These are phyloP conservation scores for Phialemonium atrogriseum DNA, from an alignment of 2,329 filamentous ascomycete genomes.

Conservation along the genomic window DNA sequence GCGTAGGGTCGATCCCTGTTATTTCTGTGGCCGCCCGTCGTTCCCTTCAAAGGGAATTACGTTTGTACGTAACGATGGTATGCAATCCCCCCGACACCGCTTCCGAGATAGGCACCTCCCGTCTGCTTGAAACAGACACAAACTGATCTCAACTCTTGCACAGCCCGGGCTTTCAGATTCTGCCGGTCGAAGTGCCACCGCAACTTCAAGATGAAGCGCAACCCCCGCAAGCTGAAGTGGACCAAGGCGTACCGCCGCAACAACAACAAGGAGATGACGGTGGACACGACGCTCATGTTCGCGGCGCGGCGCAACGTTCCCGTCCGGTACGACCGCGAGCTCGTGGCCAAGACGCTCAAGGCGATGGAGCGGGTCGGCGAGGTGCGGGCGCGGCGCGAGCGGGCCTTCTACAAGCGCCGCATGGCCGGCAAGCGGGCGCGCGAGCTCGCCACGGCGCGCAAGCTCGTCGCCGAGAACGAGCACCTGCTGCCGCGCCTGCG, in stretches of 20 bases:
- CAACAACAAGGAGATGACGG: conserved; percentile 79
- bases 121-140: background rate
- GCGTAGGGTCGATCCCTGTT: conserved; percentile 54
- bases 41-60: conserved; percentile 50
- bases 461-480: conserved; percentile 84
- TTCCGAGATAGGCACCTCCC: background rate
- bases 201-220: conserved; percentile 96
- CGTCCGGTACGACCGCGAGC: conserved; percentile 89
- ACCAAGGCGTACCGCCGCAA: conserved; percentile 86
- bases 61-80: conserved; percentile 41
- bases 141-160: background rate
- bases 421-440: conserved; percentile 85
- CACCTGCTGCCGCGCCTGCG: conserved; percentile 76
- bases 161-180: conserved; percentile 44
- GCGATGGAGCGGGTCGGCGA: conserved; percentile 89
- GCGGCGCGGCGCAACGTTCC: conserved; percentile 89
- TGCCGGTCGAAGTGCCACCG: conserved; percentile 53
- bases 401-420: conserved; percentile 87
- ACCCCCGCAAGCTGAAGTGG: conserved; percentile 94
- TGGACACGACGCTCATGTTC: conserved; percentile 90
- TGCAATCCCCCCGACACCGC: too few relatives aligned
- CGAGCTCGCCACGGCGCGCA: conserved; percentile 71
- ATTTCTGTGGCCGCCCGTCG: conserved; percentile 59
- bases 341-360: conserved; percentile 77
- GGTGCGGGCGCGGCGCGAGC: conserved; percentile 75